These are phyloP conservation scores for Luvunga scandens DNA, from an alignment of 345 rosid genomes.

Conservation along the genomic window DNA sequence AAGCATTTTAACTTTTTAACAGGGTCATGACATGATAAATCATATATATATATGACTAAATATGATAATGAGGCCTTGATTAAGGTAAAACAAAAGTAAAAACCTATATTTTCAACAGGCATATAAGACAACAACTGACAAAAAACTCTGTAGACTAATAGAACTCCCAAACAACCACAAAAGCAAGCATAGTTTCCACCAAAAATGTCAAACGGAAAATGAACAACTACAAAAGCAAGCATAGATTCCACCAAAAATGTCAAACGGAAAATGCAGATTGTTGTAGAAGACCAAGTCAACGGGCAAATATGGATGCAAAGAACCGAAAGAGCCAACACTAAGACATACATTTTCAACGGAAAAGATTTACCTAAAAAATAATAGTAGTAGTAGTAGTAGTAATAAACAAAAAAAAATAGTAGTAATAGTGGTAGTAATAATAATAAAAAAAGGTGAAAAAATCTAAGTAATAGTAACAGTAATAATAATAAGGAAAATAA, in stretches of 20 bases:
- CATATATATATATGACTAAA: neutral
- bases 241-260: slow-evolving; percentile 7
- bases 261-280: neutral
- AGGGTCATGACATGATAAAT: neutral
- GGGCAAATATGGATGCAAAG: no score
- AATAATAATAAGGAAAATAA: neutral
- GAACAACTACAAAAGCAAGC: neutral
- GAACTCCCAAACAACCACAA: neutral
- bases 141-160: neutral
- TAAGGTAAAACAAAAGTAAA: neutral
- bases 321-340: no score
- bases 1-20: slow-evolving; percentile 1
- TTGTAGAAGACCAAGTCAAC: no score
- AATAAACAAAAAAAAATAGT: no score
- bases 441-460: neutral
- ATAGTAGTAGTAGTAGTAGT: no score
- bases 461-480: neutral
- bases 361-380: neutral
- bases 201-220: neutral
- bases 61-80: neutral
- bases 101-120: neutral
- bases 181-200: slow-evolving; percentile 7
- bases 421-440: no score
- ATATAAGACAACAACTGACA: neutral
- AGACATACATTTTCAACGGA: no score